Evolutionary conservation across 257 asterid species (phyloP), one percentile per base, ranked within the genome.

Genomic region (Gentiana straminea): DNA sequence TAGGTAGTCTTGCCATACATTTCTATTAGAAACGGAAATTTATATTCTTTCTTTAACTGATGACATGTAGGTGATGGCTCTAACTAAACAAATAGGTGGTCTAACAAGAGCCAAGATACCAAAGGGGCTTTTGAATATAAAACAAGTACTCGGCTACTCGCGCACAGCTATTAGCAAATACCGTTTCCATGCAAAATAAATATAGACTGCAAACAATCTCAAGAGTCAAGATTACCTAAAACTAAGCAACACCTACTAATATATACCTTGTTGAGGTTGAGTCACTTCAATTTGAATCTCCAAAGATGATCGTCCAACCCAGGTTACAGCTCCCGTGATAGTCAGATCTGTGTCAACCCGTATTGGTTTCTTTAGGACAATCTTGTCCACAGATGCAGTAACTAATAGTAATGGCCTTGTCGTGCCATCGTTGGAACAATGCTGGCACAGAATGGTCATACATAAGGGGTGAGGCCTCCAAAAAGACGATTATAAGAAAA

Each of bases 271-370:
- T 37, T 79, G 67, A 59, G 73, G 68, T 62, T 89, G 97, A 67
- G 68, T 78, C 10, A 89, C 90, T 75, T 83, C 92, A 51, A 89
- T 68, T 77, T 78, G 95, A 73, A 89, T 86, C 75, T 89, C 97
- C 95, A 89, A 75, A 57, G 97, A 89, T 33, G 95, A 89, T 43
- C 90, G 72, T 24, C 97, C 97, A 67, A 89, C 94, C 97, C 97
- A 89, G 51, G 94, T 81, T 69, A 89, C 95, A 33, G 93, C 92
- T 24, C 97, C 97, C 7, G 58, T 68, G 60, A 86, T 78, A 45
- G 78, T 78, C 49, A 89, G 72, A 77, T 89, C 94, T 39, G 67
- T 61, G 63, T 86, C 95, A 0, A 89, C 75, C 43, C 53, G 62
- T 59, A 89, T 83, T 32, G 95, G 89, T 65, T 79, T 89, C 61